Conservation (phyloP, 176 grass and related monocot species). For the Carex parvula region DNA sequence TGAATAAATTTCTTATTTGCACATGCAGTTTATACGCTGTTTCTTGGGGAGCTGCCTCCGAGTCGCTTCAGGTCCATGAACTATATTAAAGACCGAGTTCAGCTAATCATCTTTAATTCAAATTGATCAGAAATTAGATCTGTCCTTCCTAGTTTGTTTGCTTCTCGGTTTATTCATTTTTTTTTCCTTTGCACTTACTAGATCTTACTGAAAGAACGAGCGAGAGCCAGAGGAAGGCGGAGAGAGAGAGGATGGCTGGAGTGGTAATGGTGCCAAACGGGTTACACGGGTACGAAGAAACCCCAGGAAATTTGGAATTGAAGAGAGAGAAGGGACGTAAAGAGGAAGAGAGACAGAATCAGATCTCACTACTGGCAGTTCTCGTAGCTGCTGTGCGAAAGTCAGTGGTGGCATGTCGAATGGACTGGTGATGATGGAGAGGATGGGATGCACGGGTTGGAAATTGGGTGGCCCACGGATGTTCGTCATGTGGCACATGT, state of each 20-base stretch:
- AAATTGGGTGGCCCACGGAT: constrained; percentile 84
- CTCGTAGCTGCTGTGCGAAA: constrained; percentile 50
- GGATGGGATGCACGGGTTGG: constrained; percentile 37
- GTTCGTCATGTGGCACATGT: constrained; percentile 93
- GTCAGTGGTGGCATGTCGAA: constrained; percentile 60
- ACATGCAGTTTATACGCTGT: neutral
- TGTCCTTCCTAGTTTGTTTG: constrained; percentile 5
- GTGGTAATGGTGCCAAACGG: constrained; percentile 37
- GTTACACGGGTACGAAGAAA: constrained; percentile 11
- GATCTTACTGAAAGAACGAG: constrained; percentile 9
- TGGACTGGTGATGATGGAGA: constrained; percentile 39
- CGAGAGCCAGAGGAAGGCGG: neutral
- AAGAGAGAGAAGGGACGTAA: constrained; percentile 14
- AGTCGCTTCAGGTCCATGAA: neutral
- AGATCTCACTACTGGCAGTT: constrained; percentile 46
- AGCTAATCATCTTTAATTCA: constrained; percentile 19
- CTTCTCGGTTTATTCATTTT: neutral
- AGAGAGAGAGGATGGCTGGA: constrained; percentile 35
- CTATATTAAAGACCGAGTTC: constrained; percentile 1
- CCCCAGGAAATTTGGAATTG: constrained; percentile 9
- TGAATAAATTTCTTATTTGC: neutral
- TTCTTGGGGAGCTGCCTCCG: no score
- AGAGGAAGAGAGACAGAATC: constrained; percentile 33
- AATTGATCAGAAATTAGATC: constrained; percentile 17
- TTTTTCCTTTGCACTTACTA: neutral